Conservation (phyloP, 2,329 filamentous ascomycete genomes). For the Phialemoniopsis sp. region DNA sequence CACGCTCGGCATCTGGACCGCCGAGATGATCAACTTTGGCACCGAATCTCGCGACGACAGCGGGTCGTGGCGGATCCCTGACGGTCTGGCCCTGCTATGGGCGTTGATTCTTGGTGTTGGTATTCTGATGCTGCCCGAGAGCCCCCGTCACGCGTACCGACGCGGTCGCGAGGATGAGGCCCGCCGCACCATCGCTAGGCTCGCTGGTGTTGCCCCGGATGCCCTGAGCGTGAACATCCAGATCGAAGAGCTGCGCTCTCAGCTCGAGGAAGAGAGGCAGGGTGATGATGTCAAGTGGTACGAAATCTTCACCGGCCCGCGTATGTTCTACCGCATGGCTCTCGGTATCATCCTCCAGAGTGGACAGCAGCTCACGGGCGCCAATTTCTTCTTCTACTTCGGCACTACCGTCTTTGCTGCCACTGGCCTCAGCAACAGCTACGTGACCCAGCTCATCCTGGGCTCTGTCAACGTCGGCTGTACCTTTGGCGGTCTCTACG, state of each 20-base stretch:
- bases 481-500: conserved; percentile 63
- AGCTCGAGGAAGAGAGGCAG: conserved; percentile 35
- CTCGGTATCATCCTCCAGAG: conserved; percentile 62
- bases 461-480: conserved; percentile 63
- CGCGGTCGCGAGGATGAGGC: conserved; percentile 7
- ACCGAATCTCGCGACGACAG: conserved; percentile 40
- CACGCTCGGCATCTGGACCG: conserved; percentile 62
- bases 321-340: conserved; percentile 58
- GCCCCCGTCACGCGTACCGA: conserved; percentile 33
- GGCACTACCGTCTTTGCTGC: conserved; percentile 62
- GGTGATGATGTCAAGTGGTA: conserved; percentile 46
- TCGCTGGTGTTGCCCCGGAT: conserved; percentile 8
- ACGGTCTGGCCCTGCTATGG: conserved; percentile 50
- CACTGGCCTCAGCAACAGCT: conserved; percentile 62
- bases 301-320: conserved; percentile 58
- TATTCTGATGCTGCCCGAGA: conserved; percentile 50
- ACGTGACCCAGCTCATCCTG: conserved; percentile 64
- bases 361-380: conserved; percentile 64
- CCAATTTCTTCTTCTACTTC: conserved; percentile 57
- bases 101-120: conserved; percentile 48
- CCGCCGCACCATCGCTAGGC: conserved; percentile 4
- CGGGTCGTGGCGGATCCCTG: conserved; percentile 59
- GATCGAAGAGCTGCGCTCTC: conserved; percentile 9
- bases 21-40: conserved; percentile 59
- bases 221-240: conserved; percentile 8